Conservation (phyloP, 2,329 filamentous ascomycete species). For the Cercospora nicotianae region DNA sequence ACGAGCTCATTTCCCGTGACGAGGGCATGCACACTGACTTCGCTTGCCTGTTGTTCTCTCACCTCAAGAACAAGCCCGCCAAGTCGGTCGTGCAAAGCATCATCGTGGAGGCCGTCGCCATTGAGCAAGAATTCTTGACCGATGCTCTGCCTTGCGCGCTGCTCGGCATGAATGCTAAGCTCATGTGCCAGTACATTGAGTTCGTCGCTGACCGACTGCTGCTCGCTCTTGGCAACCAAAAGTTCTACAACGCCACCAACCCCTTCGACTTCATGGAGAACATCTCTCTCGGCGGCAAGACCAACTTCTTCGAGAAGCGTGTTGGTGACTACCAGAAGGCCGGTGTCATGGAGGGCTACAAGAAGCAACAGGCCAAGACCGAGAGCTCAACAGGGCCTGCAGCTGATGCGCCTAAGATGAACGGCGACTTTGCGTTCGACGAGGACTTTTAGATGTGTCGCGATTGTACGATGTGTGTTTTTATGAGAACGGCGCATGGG, state of each 20-base stretch:
- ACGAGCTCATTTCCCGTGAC: constrained; percentile 99
- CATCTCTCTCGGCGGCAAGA: constrained; percentile 98
- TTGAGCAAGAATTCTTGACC: constrained; percentile 97
- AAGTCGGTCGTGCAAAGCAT: constrained; percentile 79
- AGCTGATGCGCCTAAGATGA: constrained; percentile 50
- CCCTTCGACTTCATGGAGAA: constrained; percentile 99
- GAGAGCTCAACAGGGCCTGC: constrained; percentile 32
- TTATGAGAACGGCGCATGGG: constrained; percentile 21
- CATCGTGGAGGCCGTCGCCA: constrained; percentile 88
- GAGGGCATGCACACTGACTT: constrained; percentile 99
- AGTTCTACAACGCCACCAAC: constrained; percentile 89
- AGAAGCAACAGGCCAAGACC: constrained; percentile 46
- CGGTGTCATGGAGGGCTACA: constrained; percentile 91
- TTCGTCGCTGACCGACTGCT: constrained; percentile 96
- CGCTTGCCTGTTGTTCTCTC: constrained; percentile 95
- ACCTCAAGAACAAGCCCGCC: constrained; percentile 86
- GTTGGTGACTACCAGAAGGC: constrained; percentile 99
- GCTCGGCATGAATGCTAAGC: constrained; percentile 92
- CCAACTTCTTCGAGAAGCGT: constrained; percentile 99
- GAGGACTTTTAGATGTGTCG: constrained; percentile 79
- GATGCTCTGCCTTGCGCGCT: constrained; percentile 90
- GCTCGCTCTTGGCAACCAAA: constrained; percentile 87
- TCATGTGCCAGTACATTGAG: constrained; percentile 99
- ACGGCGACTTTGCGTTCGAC: constrained; percentile 86
- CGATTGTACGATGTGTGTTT: constrained; percentile 12